A percentile compares a stretch with the other conserved stretches of the same genome.
phyloP scores from a whole-genome alignment of 495 filamentous ascomycete genomes.

The Friedmanniomyces simplex region DNA sequence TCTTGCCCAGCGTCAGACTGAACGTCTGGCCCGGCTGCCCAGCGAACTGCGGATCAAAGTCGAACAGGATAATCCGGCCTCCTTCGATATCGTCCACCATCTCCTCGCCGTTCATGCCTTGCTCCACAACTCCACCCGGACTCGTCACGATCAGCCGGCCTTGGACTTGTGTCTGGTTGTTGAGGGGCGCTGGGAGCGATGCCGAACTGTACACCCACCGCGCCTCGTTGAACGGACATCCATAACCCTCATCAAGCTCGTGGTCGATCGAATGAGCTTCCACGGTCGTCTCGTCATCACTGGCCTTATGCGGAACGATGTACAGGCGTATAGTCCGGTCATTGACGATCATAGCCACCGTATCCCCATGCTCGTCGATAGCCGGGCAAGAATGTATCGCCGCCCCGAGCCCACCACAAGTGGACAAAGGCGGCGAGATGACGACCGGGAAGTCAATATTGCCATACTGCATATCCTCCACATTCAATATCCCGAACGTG shows the following conservation, averaged over 20 bases:
- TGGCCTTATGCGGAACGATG: constrained; percentile 13
- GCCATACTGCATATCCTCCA: constrained; percentile 19
- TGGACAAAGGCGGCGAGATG: constrained; percentile 20
- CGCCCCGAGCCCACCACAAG: constrained; percentile 18
- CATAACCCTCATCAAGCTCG: constrained; percentile 22
- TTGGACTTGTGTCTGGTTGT: constrained; percentile 10
- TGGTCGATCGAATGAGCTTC: constrained; percentile 24
- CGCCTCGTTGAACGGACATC: constrained; percentile 18
- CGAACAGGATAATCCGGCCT: constrained; percentile 22
- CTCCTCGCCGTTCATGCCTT: constrained; percentile 7
- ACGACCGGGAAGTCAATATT: constrained; percentile 22
- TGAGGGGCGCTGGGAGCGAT: constrained; percentile 6
- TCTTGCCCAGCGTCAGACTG: constrained; percentile 18
- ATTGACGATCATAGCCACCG: constrained; percentile 23
- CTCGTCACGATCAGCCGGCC: constrained; percentile 18
- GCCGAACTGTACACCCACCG: constrained; percentile 15
- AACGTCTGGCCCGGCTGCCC: constrained; percentile 23
- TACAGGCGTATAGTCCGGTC: constrained; percentile 21
- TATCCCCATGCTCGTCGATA: constrained; percentile 21
- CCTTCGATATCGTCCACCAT: constrained; percentile 20
- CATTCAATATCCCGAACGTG: constrained; percentile 18
- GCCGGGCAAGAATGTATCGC: constrained; percentile 20
- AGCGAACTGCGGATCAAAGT: constrained; percentile 23
- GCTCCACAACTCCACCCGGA: constrained; percentile 17
- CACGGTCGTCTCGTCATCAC: constrained; percentile 12